A percentile compares a stretch with the other conserved stretches of the same genome.
Evolutionary conservation across 805 yeast genomes (phyloP).

Genomic region (Clavispora vitiphila): DNA sequence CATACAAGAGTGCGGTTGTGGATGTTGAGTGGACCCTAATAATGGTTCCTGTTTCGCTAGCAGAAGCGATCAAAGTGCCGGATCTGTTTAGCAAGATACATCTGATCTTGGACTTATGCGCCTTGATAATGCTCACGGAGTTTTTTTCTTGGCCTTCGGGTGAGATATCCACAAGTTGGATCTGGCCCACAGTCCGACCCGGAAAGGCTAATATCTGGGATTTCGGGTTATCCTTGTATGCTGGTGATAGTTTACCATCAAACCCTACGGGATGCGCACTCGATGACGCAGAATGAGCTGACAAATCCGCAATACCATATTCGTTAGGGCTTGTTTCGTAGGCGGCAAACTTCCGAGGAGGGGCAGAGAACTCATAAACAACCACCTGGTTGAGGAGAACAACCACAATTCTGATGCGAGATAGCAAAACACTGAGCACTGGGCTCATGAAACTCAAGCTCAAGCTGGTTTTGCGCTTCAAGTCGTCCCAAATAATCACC

Average conservation of each 20-base stretch:
- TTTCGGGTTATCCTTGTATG: conserved; percentile 14
- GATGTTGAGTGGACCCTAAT: conserved; percentile 68
- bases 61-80: conserved; percentile 72
- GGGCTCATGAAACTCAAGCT: conserved; percentile 73
- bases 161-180: conserved; percentile 72
- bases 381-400: conserved; percentile 62
- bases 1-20: conserved; percentile 67
- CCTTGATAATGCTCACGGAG: conserved; percentile 64
- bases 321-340: conserved; percentile 66
- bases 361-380: conserved; percentile 76
- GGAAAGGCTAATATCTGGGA: conserved; percentile 70
- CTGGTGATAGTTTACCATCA: conserved; percentile 1
- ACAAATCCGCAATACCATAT: conserved; percentile 57
- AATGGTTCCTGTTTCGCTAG: conserved; percentile 78
- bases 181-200: conserved; percentile 68
- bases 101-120: conserved; percentile 65
- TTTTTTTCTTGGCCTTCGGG: conserved; percentile 60
- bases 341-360: conserved; percentile 60
- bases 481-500: conserved; percentile 88
- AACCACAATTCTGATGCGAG: conserved; percentile 71
- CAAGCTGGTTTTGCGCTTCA: conserved; percentile 68
- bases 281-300: conserved; percentile 19
- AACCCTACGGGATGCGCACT: not conserved
- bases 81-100: conserved; percentile 58
- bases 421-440: conserved; percentile 66